Percentiles rank a stretch among this genome's conserved stretches.
Conservation (phyloP, 441 rosid species). For the Syzygium malaccense region DNA sequence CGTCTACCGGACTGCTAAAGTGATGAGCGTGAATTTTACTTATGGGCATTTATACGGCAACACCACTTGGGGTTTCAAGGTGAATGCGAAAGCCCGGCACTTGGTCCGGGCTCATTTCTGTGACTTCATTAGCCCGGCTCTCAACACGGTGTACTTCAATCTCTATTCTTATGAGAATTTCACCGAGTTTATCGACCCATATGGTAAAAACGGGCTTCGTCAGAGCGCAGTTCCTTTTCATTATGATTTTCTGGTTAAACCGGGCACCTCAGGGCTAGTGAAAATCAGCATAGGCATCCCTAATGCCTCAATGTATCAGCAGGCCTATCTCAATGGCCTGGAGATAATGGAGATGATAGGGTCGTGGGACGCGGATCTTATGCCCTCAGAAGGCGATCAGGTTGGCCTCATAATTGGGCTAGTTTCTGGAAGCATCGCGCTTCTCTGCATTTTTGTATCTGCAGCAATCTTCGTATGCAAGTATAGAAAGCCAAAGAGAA, state of each 20-base stretch:
- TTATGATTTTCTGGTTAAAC: background rate
- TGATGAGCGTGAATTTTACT: background rate
- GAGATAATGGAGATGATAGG: slow-evolving; percentile 8
- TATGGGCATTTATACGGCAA: background rate
- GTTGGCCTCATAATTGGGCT: background rate
- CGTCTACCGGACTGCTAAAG: background rate
- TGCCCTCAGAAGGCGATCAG: background rate
- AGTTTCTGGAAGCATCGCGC: background rate
- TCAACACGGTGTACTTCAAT: background rate
- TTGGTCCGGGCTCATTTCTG: slow-evolving; percentile 1
- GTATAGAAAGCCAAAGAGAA: background rate
- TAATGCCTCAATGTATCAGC: background rate
- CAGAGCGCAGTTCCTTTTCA: background rate
- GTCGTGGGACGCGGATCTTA: background rate
- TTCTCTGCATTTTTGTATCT: background rate
- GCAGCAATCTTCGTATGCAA: background rate
- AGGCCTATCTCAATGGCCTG: slow-evolving; percentile 3
- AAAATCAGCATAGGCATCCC: background rate
- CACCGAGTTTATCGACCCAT: background rate
- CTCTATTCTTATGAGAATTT: background rate
- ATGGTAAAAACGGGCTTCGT: background rate
- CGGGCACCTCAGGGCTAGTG: background rate
- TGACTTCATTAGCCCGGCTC: background rate
- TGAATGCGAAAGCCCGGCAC: background rate
- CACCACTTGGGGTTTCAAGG: background rate